Evolutionary conservation across 2,329 filamentous ascomycete species (phyloP), one percentile per base, ranked within the genome.

Genomic region (Berkeleyomyces rouxiae): DNA sequence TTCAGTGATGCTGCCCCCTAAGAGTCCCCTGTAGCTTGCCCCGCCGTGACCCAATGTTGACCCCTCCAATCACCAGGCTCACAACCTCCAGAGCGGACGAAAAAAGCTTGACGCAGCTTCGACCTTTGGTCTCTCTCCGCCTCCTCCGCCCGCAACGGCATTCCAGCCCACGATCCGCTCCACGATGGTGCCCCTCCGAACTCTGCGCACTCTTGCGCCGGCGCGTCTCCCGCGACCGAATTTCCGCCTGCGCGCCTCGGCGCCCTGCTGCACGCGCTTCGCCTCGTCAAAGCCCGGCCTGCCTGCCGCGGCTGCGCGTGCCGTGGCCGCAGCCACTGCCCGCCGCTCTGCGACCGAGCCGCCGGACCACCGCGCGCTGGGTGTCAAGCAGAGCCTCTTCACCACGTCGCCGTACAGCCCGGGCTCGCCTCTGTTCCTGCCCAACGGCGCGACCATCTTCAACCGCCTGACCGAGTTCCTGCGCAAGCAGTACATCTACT

Each of bases 381-480:
- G 78, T 58, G 67, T 80, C 59, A 77, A 83, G 64, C 88, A 93
- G 68, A 82, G 87, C 68, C 82, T 95, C 46, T 95, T 93, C 72
- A 88, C 83, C 44, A 88, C 82, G 11, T 90, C 88, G 1, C 72
- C 80, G 44, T 91, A 90, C 72, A 93, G 88, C 69, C 89, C 90
- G 2, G 90, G 90, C 1, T 93, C 89, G 13, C 89, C 90, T 2
- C 83, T 95, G 9, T 89, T 95, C 69, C 79, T 91, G 4, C 90
- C 90, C 31, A 86, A 89, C 70, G 90, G 90, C 67, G 80, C 90
- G 0, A 83, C 84, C 63, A 82, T 95, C 68, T 90, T 95, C 76
- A 91, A 93, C 70, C 86, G 88, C 62, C 82, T 95, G 31, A 82
- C 90, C 65, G 80, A 85, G 51, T 95, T 93, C 70, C 78, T 95